Conservation (phyloP, 768 basidiomycete species). For the Panellus pusillus region DNA sequence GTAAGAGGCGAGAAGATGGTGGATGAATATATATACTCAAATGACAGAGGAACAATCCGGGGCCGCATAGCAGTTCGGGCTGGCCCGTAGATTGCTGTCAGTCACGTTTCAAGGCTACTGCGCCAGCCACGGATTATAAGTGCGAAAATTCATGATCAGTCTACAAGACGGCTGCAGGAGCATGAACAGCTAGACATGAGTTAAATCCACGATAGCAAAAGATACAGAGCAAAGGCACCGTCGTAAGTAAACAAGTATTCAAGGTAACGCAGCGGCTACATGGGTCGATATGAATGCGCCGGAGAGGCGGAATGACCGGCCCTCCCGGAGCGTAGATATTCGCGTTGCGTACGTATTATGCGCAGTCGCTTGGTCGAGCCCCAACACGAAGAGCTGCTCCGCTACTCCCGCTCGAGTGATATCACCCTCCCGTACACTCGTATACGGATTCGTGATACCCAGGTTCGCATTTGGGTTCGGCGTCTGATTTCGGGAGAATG, state of each 20-base stretch:
- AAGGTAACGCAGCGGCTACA: neutral
- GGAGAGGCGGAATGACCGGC: conserved; percentile 14
- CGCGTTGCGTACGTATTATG: conserved; percentile 7
- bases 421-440: neutral
- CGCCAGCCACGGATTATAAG: too few species aligned
- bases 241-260: too few species aligned
- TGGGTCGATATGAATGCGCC: conserved; percentile 9
- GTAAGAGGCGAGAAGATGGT: neutral
- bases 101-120: too few species aligned
- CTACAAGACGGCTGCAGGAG: too few species aligned
- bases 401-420: conserved; percentile 1
- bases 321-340: neutral
- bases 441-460: conserved; percentile 18
- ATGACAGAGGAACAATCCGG: too few species aligned
- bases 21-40: too few species aligned
- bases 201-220: too few species aligned
- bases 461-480: conserved; percentile 13
- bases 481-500: conserved; percentile 4
- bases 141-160: too few species aligned
- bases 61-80: too few species aligned
- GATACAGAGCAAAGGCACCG: too few species aligned
- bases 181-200: too few species aligned
- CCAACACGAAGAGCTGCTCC: neutral
- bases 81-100: too few species aligned
- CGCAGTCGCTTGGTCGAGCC: conserved; percentile 6